Evolutionary conservation across 1,139 yeast species (phyloP), one percentile per base, ranked within the genome.

Genomic region (Groenewaldozyma sp.): DNA sequence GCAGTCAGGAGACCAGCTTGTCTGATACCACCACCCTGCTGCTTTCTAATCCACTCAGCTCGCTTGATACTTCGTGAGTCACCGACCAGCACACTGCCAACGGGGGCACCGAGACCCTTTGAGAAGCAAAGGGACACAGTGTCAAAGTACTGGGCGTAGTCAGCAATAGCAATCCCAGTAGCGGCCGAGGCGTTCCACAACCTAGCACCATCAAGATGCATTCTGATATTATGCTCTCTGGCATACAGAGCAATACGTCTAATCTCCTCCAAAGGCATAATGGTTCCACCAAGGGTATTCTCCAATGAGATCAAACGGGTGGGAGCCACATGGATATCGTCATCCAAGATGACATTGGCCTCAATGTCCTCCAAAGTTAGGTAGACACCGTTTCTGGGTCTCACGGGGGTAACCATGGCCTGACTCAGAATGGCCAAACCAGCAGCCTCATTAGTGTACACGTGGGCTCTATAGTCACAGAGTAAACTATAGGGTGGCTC

Each of bases 141-240:
- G 63, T 88, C 97, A 58, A 88, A 88, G 51, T 78, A 66, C 48
- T 74, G 68, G 55, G 95, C 83, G 60, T 80, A 86, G 56, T 84
- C 87, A 35, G 62, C 62, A 43, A 87, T 63, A 10, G 84, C 64
- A 31, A 84, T 68, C 6, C 82, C 87, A 20, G 94, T 74, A 36
- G 73, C 91, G 5, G 73, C 82, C 24, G 79, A 68, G 1, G 96
- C 96, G 57, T 88, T 86, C 93, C 94, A 87, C 45, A 88, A 67
- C 52, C 97, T 72, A n/a, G 97, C 97, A 48, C 97, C 97, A 57
- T 88, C 97, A 55, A 87, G 74, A 59, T 88, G 97, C 54, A 87
- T 64, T 50, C 67, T 71, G 46, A 87, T 68, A 42, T 72, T 73
- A 52, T 80, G 70, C 40, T 68, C 73, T 45, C 71, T 66, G 50